A percentile compares a stretch with the other conserved stretches of the same genome.
Evolutionary conservation across 805 yeast species (phyloP).

Genomic region (Yarrowia sp.): DNA sequence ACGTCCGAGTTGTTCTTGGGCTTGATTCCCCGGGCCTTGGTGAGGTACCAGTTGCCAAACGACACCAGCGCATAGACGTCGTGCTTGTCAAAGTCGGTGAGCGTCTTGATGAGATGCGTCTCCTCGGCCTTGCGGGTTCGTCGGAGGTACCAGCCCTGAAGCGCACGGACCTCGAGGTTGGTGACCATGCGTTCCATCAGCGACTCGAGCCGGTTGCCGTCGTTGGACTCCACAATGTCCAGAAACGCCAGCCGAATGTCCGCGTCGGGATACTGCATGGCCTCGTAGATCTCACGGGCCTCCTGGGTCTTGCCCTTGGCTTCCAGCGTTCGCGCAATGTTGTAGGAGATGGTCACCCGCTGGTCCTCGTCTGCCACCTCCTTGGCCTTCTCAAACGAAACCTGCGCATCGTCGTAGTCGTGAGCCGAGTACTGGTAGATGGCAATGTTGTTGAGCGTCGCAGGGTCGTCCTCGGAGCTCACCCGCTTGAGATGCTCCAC

Average conservation of each 20-base stretch:
- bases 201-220: slow-evolving; percentile 58
- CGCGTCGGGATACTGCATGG: slow-evolving; percentile 79
- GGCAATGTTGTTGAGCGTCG: slow-evolving; percentile 80
- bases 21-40: slow-evolving; percentile 78
- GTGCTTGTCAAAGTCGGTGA: slow-evolving; percentile 77
- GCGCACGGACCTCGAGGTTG: slow-evolving; percentile 83
- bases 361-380: slow-evolving; percentile 41
- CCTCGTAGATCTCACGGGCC: slow-evolving; percentile 59
- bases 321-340: slow-evolving; percentile 79
- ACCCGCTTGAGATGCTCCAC: slow-evolving; percentile 40
- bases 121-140: slow-evolving; percentile 60
- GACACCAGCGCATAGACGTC: slow-evolving; percentile 90
- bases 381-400: slow-evolving; percentile 61
- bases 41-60: slow-evolving; percentile 83
- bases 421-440: slow-evolving; percentile 76
- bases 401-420: slow-evolving; percentile 63
- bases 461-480: slow-evolving; percentile 64
- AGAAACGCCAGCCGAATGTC: slow-evolving; percentile 72
- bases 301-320: slow-evolving; percentile 51
- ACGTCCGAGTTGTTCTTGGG: slow-evolving; percentile 55
- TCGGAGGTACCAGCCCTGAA: slow-evolving; percentile 87
- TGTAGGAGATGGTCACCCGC: slow-evolving; percentile 62
- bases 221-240: slow-evolving; percentile 55
- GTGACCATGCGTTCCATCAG: slow-evolving; percentile 63
- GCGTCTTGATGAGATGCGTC: slow-evolving; percentile 81